phyloP scores from a whole-genome alignment of 768 basidiomycete species.

The Russula vinacea region DNA sequence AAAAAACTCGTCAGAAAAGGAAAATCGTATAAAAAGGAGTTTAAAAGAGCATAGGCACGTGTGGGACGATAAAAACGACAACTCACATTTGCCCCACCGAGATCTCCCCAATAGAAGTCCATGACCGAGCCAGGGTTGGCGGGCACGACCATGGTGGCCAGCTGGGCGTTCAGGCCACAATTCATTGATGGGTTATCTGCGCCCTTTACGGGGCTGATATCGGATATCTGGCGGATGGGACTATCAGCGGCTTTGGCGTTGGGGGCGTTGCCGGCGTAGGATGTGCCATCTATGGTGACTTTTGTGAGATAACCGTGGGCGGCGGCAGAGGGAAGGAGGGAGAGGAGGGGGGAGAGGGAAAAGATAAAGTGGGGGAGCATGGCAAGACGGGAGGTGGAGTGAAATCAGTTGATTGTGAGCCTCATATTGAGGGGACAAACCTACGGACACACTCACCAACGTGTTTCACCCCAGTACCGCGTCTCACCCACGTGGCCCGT shows the following conservation, averaged over 20 bases:
- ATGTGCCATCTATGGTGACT: conserved; percentile 24
- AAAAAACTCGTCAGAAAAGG: too few relatives aligned
- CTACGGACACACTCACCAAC: too few relatives aligned
- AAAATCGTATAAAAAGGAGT: too few relatives aligned
- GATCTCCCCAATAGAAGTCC: conserved; percentile 51
- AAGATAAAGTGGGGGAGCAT: conserved; percentile 8
- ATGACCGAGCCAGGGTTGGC: conserved; percentile 57
- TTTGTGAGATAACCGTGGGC: conserved; percentile 25
- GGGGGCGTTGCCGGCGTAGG: conserved; percentile 26
- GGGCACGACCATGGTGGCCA: conserved; percentile 46
- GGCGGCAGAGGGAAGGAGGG: conserved; percentile 17
- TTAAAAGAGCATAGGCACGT: background rate
- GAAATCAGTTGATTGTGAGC: too few relatives aligned
- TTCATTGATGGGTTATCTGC: conserved; percentile 50
- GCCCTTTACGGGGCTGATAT: conserved; percentile 48
- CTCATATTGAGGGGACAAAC: too few relatives aligned
- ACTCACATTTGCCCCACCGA: conserved; percentile 36
- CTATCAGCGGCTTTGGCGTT: conserved; percentile 13
- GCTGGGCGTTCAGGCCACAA: conserved; percentile 53
- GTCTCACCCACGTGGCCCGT: too few relatives aligned
- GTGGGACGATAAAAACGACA: background rate
- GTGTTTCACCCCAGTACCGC: too few relatives aligned
- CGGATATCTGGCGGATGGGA: conserved; percentile 43
- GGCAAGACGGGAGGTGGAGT: too few relatives aligned
- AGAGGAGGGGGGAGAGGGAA: conserved; percentile 31